Evolutionary conservation across 179 eudicot genomes (phyloP).

Genomic region (Beta corolliflora): DNA sequence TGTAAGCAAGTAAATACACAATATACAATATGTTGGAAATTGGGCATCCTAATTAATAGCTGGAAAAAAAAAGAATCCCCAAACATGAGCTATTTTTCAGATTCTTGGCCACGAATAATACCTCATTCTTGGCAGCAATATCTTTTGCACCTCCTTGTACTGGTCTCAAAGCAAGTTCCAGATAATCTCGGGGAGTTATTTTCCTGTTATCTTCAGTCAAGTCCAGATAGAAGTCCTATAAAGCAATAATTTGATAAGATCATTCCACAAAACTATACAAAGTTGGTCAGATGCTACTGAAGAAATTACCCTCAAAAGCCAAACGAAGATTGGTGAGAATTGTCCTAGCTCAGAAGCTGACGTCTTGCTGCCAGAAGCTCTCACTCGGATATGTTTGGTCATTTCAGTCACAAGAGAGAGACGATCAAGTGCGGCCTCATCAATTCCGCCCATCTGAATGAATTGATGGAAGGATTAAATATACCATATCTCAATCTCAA

Average conservation of each 20-base stretch:
- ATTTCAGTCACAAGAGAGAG: conserved; percentile 99
- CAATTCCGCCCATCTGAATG: conserved; percentile 96
- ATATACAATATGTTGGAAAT: background rate
- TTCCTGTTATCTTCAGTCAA: conserved; percentile 83
- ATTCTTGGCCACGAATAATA: conserved; percentile 19
- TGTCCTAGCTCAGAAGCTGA: conserved; percentile 95
- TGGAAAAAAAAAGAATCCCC: background rate
- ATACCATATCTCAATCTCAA: background rate
- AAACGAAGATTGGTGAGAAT: conserved; percentile 91
- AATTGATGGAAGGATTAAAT: conserved; percentile 4
- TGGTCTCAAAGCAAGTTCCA: conserved; percentile 91
- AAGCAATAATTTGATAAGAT: conserved; percentile 17
- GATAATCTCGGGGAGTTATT: conserved; percentile 96
- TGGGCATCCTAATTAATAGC: background rate
- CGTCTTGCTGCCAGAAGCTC: conserved; percentile 87
- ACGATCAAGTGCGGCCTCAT: conserved; percentile 95
- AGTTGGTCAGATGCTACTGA: background rate
- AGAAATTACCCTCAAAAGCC: conserved; percentile 89
- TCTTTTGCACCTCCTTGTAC: conserved; percentile 76
- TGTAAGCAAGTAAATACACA: conserved; percentile 1
- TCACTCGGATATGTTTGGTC: conserved; percentile 96
- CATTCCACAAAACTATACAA: conserved; percentile 4
- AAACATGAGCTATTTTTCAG: background rate
- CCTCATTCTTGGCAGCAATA: conserved; percentile 92
- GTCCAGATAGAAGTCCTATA: conserved; percentile 92